Conservation (phyloP, 129 eudicot genomes). For the Artemisia argyi region DNA sequence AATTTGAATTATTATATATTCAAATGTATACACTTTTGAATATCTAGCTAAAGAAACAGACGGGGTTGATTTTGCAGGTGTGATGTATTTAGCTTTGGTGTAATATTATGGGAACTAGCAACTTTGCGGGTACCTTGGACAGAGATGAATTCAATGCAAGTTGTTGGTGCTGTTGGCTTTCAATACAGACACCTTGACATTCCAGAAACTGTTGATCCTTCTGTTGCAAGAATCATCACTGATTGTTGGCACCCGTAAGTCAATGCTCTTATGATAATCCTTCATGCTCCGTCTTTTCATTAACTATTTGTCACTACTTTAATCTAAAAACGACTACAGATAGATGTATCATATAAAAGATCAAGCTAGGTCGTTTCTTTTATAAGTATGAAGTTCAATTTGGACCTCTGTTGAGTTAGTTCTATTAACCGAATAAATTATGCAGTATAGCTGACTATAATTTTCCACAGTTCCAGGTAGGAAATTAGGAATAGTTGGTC, state of each 20-base stretch:
- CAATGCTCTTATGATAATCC: not conserved
- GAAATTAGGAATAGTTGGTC: too few species aligned
- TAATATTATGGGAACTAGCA: slow-evolving; percentile 89
- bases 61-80: slow-evolving; percentile 45
- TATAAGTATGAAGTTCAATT: too few species aligned
- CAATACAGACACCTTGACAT: slow-evolving; percentile 73
- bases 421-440: too few species aligned
- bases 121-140: slow-evolving; percentile 89
- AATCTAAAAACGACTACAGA: not conserved
- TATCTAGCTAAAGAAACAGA: slow-evolving; percentile 29
- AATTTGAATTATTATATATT: not conserved
- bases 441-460: too few species aligned
- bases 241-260: slow-evolving; percentile 16
- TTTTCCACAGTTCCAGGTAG: too few species aligned
- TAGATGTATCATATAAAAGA: too few species aligned
- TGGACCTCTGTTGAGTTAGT: too few species aligned
- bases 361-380: too few species aligned
- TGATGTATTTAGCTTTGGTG: slow-evolving; percentile 78
- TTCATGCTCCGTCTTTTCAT: not conserved
- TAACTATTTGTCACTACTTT: not conserved
- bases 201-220: slow-evolving; percentile 2
- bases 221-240: slow-evolving; percentile 1
- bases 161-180: slow-evolving; percentile 94
- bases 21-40: not conserved
- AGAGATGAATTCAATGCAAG: slow-evolving; percentile 95